These are phyloP conservation scores for Solanum chiquidenum DNA, from an alignment of 257 asterid genomes.

Conservation along the genomic window DNA sequence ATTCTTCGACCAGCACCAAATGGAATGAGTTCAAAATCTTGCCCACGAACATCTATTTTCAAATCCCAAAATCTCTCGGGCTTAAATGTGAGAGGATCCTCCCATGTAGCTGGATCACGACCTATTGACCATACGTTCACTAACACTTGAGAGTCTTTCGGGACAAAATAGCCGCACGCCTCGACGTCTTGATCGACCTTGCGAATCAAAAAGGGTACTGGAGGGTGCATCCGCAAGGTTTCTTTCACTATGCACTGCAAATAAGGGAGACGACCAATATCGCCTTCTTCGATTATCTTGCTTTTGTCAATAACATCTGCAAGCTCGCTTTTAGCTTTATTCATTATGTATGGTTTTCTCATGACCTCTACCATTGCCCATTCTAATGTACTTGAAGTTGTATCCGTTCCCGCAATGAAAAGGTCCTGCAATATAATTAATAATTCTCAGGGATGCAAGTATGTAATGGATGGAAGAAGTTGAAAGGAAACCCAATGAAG, in stretches of 20 bases:
- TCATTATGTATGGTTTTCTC: constrained; percentile 34
- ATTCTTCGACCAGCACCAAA: neutral
- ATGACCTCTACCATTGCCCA: constrained; percentile 80
- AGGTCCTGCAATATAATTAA: constrained; percentile 34
- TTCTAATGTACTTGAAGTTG: constrained; percentile 57
- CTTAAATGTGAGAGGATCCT: constrained; percentile 41
- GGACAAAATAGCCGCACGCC: constrained; percentile 40
- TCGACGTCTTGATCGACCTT: constrained; percentile 35
- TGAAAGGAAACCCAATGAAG: neutral
- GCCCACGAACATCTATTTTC: constrained; percentile 40
- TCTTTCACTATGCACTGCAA: constrained; percentile 47
- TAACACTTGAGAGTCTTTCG: constrained; percentile 37
- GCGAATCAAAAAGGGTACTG: constrained; percentile 62
- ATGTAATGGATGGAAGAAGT: no score
- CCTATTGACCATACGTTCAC: constrained; percentile 63
- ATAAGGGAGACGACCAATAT: constrained; percentile 40
- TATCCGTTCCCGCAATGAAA: constrained; percentile 58
- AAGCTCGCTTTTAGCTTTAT: constrained; percentile 43
- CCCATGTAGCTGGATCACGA: constrained; percentile 44
- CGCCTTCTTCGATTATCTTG: constrained; percentile 31
- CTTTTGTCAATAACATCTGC: constrained; percentile 44
- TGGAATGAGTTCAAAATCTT: constrained; percentile 40
- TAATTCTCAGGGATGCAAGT: neutral
- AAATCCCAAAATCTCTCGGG: constrained; percentile 51
- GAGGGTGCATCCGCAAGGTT: constrained; percentile 57